Base-by-base conservation (phyloP, 2,329 filamentous ascomycete species). In the Trichoderma polysporum region DNA sequence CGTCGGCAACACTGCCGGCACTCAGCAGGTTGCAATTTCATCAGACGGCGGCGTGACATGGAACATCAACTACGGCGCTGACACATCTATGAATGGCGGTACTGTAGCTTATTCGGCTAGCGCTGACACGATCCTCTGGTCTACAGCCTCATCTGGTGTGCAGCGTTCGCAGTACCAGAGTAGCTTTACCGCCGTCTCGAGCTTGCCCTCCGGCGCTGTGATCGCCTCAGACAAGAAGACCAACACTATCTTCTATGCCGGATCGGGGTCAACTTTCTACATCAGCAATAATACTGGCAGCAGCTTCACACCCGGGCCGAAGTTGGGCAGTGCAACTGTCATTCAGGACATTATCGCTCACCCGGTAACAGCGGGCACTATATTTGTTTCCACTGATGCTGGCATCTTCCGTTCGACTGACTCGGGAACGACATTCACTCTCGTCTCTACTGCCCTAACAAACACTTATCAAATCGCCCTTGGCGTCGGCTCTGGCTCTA, bases 81-180 rank as follows among this genome's bases (percentile, higher is more conserved):
- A 63, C 33, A 63, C 60, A 13, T 41, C 50, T 31, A 41, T 41
- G 37, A 63, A 63, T n/a, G 60, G 60, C 13, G 60, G 60, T n/a
- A 63, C 49, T 8, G 60, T 63, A 19, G 60, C 60, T 15, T 63
- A 63, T 45, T 63, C 60, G 4, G 60, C 60, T 35, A 25, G 54
- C 27, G 60, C 49, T 12, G 60, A 63, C 10, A 63, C 60, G 37
- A 63, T 63, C 22, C 37, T 63, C n/a, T 63, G 60, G 60, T 63
- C 60, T 4, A 63, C 60, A 8, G 49, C 35, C 12, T 63, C 60
- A 33, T 45, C 60, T 25, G 60, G 60, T 4, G 60, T 63, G 49
- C 37, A 31, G 60, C 60, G 60, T 17, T 63, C 60, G 8, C 60
- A 63, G 29, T 63, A 17, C 37, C 60, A 63, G 35, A 33, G 60